Evolutionary conservation across 75 land plant species (phyloP), one percentile per base, ranked within the genome.

Genomic region (Sequoia sempervirens): DNA sequence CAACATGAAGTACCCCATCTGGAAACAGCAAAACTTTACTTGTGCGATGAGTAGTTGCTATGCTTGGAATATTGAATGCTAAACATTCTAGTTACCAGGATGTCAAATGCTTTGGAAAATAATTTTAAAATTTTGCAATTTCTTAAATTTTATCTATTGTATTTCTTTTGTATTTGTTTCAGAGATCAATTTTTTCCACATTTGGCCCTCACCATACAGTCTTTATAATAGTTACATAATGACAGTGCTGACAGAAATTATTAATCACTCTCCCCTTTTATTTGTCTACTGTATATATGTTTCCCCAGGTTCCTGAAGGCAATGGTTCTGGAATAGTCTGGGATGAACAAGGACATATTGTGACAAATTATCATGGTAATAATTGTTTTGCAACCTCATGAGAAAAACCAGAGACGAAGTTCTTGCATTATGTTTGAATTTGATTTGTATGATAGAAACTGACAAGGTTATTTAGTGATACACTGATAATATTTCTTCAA

Each of bases 271-370:
- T 38, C 64, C 26, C 28, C 54, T 58, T 84, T 18, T 74, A 28
- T 72, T 15, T 70, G 9, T 46, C 43, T 5, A 83, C 17, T 56
- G 23, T 56, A 56, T 83, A 30, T 83, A 3, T 83, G 20, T 74
- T 32, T 56, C 41, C 66, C 79, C 86, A 95, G 99, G 87, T 96
- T 87, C 99, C 99, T 76, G 97, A 96, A 92, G 99, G 97, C 81
- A 96, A 96, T 93, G 99, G 99, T 46, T 93, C 99, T 83, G 99
- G 97, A 78, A 89, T 96, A 37, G 93, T 96, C 17, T 96, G 99
- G 99, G 96, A 96, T 83, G 86, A 80, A 58, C 75, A 87, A 79
- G 99, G 99, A n/a, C 97, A 96, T 78, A 91, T 96, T 81, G 93
- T 96, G 36, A 96, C 99, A 85, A 96, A 96, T 83, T 96, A 89